A percentile compares a stretch with the other conserved stretches of the same genome.
Evolutionary conservation across 352 stramenopile species (phyloP).

Genomic region (Pythium apleroticum): DNA sequence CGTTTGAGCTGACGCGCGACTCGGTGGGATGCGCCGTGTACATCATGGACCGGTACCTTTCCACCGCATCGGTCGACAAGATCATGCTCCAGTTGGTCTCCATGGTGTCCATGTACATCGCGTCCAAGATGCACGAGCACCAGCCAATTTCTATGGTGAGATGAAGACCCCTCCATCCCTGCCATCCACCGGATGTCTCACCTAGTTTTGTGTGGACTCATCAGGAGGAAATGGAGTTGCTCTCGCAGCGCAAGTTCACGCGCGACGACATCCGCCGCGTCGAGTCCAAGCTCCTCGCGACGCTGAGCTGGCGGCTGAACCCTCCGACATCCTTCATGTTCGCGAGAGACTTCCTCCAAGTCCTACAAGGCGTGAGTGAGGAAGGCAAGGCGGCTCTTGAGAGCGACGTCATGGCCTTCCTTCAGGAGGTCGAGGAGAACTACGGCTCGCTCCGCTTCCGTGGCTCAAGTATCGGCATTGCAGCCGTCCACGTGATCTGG

Average conservation of each 20-base stretch:
- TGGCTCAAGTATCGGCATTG: slow-evolving; percentile 41
- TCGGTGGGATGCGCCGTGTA: slow-evolving; percentile 44
- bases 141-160: slow-evolving; percentile 49
- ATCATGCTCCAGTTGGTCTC: slow-evolving; percentile 54
- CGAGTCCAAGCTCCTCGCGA: slow-evolving; percentile 36
- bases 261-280: slow-evolving; percentile 38
- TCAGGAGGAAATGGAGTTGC: slow-evolving; percentile 49
- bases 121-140: slow-evolving; percentile 57
- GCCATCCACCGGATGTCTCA: slow-evolving; percentile 10
- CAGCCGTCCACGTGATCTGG: slow-evolving; percentile 38
- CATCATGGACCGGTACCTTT: slow-evolving; percentile 53
- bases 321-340: slow-evolving; percentile 44
- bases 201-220: slow-evolving; percentile 3
- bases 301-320: slow-evolving; percentile 39
- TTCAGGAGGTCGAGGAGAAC: slow-evolving; percentile 30
- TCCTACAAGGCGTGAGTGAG: slow-evolving; percentile 21
- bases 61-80: slow-evolving; percentile 44
- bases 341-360: slow-evolving; percentile 39
- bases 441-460: slow-evolving; percentile 36
- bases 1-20: slow-evolving; percentile 47
- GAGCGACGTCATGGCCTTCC: slow-evolving; percentile 28
- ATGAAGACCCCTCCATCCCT: background rate
- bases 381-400: slow-evolving; percentile 25
- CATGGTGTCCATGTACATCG: slow-evolving; percentile 49
- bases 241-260: slow-evolving; percentile 48